Conservation (phyloP, 2,329 filamentous ascomycete genomes). For the Apiospora malaysiana region DNA sequence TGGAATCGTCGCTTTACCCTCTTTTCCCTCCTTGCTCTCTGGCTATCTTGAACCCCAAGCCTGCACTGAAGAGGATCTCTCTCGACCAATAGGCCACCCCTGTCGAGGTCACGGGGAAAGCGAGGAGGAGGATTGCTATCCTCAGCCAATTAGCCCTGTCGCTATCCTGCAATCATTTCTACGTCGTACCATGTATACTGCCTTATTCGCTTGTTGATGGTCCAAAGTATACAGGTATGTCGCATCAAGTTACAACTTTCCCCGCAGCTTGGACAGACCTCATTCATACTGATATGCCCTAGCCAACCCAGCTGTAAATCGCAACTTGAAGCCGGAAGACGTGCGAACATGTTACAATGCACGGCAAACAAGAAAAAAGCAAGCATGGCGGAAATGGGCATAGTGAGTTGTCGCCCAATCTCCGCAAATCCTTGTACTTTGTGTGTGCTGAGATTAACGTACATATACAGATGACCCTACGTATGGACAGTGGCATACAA, state of each 20-base stretch:
- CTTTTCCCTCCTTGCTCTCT: constrained; percentile 2
- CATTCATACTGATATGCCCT: not conserved
- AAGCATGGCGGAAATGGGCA: constrained; percentile 1
- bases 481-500: not conserved
- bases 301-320: not conserved
- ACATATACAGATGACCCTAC: not conserved
- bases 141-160: not conserved
- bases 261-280: constrained; percentile 1
- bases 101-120: constrained; percentile 6
- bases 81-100: constrained; percentile 4
- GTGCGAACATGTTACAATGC: constrained; percentile 11
- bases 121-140: not conserved
- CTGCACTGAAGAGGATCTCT: not conserved
- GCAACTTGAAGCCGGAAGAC: not conserved
- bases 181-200: constrained; percentile 8
- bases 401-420: not conserved
- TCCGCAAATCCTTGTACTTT: not conserved
- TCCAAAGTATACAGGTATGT: constrained; percentile 1
- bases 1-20: not conserved
- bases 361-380: not conserved
- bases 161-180: constrained; percentile 9
- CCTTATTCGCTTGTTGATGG: not conserved
- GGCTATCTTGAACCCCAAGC: not conserved
- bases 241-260: not conserved
- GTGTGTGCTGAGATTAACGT: not conserved